Evolutionary conservation across 352 stramenopile genomes (phyloP).

Genomic region (Phytophthora fragariae): DNA sequence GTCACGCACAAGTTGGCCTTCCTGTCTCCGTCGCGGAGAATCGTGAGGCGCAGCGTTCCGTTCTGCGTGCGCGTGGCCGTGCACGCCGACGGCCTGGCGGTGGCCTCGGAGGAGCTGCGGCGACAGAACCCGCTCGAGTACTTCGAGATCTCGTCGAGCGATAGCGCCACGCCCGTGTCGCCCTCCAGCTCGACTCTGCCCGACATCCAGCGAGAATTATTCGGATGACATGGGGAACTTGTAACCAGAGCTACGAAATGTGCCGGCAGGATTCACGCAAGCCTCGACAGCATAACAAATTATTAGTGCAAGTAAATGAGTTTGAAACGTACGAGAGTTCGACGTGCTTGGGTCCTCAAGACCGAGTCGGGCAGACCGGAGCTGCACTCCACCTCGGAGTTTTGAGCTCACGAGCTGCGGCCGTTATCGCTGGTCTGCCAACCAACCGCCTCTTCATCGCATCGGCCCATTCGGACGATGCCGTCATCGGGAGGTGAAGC

Average conservation of each 20-base stretch:
- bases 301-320: background rate
- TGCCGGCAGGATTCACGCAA: background rate
- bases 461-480: slow-evolving; percentile 15
- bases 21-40: slow-evolving; percentile 29
- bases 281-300: background rate
- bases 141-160: slow-evolving; percentile 41
- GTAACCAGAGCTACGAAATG: background rate
- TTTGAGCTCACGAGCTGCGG: slow-evolving; percentile 13
- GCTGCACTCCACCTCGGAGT: slow-evolving; percentile 27
- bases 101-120: slow-evolving; percentile 42
- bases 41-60: slow-evolving; percentile 28
- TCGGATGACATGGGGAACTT: slow-evolving; percentile 25
- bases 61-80: slow-evolving; percentile 42
- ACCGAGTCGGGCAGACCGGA: slow-evolving; percentile 12
- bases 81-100: slow-evolving; percentile 35
- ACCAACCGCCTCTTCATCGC: slow-evolving; percentile 4
- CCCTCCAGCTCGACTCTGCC: slow-evolving; percentile 44
- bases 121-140: slow-evolving; percentile 41
- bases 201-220: slow-evolving; percentile 48
- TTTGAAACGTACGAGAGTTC: too few relatives aligned
- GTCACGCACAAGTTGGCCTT: slow-evolving; percentile 35
- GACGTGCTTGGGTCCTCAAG: slow-evolving; percentile 17
- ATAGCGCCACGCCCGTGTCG: slow-evolving; percentile 30
- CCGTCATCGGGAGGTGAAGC: slow-evolving; percentile 16
- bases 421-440: slow-evolving; percentile 12